These are phyloP conservation scores for Xylaria hypoxylon DNA, from an alignment of 2,329 filamentous ascomycete species.

Conservation along the genomic window DNA sequence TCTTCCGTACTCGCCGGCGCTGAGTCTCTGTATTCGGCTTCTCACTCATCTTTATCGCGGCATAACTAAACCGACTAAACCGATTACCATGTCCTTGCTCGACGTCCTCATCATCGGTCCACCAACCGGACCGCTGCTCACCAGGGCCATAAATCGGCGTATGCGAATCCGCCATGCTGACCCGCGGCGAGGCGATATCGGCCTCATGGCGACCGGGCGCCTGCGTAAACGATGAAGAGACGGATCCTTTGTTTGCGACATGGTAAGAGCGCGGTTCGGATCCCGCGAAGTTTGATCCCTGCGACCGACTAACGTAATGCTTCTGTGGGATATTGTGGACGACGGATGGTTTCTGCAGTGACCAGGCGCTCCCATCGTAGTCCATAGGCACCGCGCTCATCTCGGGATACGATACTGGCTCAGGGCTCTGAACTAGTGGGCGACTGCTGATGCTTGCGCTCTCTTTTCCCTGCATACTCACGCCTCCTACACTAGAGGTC, in stretches of 20 bases:
- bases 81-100: conserved; percentile 10
- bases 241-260: conserved; percentile 27
- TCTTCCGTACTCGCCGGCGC: conserved; percentile 33
- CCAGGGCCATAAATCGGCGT: conserved; percentile 28
- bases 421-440: conserved; percentile 6
- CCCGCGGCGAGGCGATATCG: conserved; percentile 21
- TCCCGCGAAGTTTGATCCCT: conserved; percentile 6
- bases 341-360: conserved; percentile 28
- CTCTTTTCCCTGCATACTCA: neutral
- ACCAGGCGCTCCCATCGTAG: conserved; percentile 29
- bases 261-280: conserved; percentile 6
- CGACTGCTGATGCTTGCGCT: neutral
- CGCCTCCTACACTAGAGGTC: conserved; percentile 2
- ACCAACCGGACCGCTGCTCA: conserved; percentile 39
- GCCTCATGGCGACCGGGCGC: neutral
- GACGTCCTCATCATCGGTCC: conserved; percentile 33
- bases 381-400: neutral
- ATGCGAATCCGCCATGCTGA: conserved; percentile 31
- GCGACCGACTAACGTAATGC: conserved; percentile 24
- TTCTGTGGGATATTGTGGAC: conserved; percentile 22
- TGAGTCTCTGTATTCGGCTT: conserved; percentile 25
- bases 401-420: conserved; percentile 3
- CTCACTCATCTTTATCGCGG: conserved; percentile 17
- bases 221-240: conserved; percentile 14
- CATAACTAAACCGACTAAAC: conserved; percentile 18